Percentiles rank a stretch among this genome's conserved stretches.
Conservation (phyloP, 2,329 filamentous ascomycete genomes). For the Trichoderma arundinaceum region DNA sequence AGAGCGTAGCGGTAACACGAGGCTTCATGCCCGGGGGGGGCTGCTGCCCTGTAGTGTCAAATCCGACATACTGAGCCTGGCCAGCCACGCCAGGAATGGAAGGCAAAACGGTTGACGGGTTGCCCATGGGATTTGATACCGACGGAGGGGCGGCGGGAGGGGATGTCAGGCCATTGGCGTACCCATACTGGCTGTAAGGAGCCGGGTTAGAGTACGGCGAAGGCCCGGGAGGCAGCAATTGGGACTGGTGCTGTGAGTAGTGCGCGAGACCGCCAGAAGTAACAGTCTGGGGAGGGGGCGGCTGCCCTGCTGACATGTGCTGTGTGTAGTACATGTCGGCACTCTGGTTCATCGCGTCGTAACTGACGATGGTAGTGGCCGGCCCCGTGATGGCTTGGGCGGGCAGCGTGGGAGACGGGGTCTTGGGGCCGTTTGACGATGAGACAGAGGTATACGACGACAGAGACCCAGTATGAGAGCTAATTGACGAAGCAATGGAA, state of each 20-base stretch:
- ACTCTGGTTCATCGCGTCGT: conserved; percentile 77
- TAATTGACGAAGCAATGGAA: conserved; percentile 69
- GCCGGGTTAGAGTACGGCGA: conserved; percentile 68
- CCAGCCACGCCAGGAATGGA: conserved; percentile 61
- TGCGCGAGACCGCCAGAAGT: conserved; percentile 75
- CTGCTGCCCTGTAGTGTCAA: conserved; percentile 89
- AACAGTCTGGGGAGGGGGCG: conserved; percentile 75
- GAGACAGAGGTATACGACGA: conserved; percentile 61
- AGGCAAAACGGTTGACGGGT: conserved; percentile 67
- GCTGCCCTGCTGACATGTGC: conserved; percentile 79
- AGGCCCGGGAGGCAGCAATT: conserved; percentile 74
- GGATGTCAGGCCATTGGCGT: conserved; percentile 79
- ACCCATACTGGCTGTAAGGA: conserved; percentile 73
- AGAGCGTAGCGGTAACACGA: conserved; percentile 91
- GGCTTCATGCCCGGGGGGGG: conserved; percentile 95
- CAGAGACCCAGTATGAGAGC: conserved; percentile 58
- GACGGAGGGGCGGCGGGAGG: conserved; percentile 71
- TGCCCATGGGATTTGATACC: conserved; percentile 72
- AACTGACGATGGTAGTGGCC: conserved; percentile 42
- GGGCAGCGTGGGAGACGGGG: conserved; percentile 73
- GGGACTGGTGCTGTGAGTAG: conserved; percentile 80
- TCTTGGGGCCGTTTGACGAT: conserved; percentile 71
- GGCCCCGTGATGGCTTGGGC: conserved; percentile 49
- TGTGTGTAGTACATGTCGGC: conserved; percentile 85
- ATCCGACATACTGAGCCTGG: conserved; percentile 63